These are phyloP conservation scores for Botrytis fragariae DNA, from an alignment of 2,329 filamentous ascomycete species.

Conservation along the genomic window DNA sequence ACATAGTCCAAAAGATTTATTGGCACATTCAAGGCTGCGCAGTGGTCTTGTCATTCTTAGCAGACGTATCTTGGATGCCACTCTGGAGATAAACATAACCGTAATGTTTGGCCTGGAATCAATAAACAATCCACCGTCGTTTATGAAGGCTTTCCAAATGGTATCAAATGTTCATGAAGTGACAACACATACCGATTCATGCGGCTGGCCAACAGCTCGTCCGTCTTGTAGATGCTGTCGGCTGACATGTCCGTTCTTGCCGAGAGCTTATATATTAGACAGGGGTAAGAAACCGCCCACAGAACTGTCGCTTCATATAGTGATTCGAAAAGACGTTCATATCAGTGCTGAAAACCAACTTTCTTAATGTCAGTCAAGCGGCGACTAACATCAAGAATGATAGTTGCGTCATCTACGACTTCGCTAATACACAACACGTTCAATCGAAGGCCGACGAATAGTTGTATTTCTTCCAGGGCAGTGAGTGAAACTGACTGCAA, in stretches of 20 bases:
- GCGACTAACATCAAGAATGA: slow-evolving; percentile 32
- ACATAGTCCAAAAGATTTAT: neutral
- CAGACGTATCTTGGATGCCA: neutral
- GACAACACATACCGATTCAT: slow-evolving; percentile 32
- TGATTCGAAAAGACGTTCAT: slow-evolving; percentile 27
- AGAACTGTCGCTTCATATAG: neutral
- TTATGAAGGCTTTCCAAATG: slow-evolving; percentile 30
- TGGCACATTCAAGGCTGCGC: neutral
- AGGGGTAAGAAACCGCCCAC: slow-evolving; percentile 22
- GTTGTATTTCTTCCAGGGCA: slow-evolving; percentile 37
- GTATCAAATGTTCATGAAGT: slow-evolving; percentile 30
- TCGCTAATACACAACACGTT: slow-evolving; percentile 27
- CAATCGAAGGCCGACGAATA: slow-evolving; percentile 31
- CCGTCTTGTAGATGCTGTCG: slow-evolving; percentile 27
- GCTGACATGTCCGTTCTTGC: slow-evolving; percentile 34
- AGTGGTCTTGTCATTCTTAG: neutral
- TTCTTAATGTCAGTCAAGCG: slow-evolving; percentile 26
- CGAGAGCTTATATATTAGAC: slow-evolving; percentile 36
- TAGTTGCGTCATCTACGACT: slow-evolving; percentile 36
- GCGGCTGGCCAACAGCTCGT: slow-evolving; percentile 39
- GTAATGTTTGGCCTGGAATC: neutral
- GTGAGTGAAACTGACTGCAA: slow-evolving; percentile 38
- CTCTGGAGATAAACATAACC: neutral
- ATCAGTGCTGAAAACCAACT: slow-evolving; percentile 34
- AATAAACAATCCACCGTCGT: too few species aligned